Base-by-base conservation (phyloP, 352 stramenopile genomes). In the Pythium folliculosum region DNA sequence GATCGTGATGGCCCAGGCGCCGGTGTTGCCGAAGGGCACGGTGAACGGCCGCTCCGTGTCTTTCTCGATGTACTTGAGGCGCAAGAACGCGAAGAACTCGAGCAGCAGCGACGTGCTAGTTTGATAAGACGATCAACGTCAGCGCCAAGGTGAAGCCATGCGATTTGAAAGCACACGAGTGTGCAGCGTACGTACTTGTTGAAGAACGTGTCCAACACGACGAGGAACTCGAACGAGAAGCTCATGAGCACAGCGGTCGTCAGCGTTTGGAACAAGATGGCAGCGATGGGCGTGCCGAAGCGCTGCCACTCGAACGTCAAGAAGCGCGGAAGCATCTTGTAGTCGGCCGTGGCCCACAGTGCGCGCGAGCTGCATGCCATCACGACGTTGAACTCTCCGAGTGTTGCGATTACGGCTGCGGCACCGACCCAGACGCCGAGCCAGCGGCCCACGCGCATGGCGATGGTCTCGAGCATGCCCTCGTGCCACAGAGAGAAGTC, bases 331-430 rank as follows among this genome's bases (percentile, higher is more conserved):
- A 95, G 70, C 85, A 94, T 94, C 65, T 89, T 90, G 76, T 92
- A 94, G 72, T 92, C 83, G 1, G 85, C 85, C 16, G 85, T 92
- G 12, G 83, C 82, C 87, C 86, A 93, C 62, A 95, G 57, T 14
- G 87, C 87, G 17, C 87, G 85, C 16, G 83, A 92, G 64, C 80
- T 92, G 68, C 85, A 93, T 13, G 84, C 82, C 87, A 95, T 94
- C 37, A 95, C 85, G 35, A 93, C 87, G 57, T 92, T 94, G 69
- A 95, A 95, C 66, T 95, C 87, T 38, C 85, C 87, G 19, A 95
- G 72, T 10, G 84, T 92, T 10, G 85, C 83, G n/a, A 95, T 70
- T 14, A 92, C 80, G 22, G 87, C 87, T 19, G 82, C 83, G 5
- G 85, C 81, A 14, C 86, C 82, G 44, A 95, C 86, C 87, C 87